phyloP scores from a whole-genome alignment of 2,329 filamentous ascomycete species.

The Cryphonectria naterciae region DNA sequence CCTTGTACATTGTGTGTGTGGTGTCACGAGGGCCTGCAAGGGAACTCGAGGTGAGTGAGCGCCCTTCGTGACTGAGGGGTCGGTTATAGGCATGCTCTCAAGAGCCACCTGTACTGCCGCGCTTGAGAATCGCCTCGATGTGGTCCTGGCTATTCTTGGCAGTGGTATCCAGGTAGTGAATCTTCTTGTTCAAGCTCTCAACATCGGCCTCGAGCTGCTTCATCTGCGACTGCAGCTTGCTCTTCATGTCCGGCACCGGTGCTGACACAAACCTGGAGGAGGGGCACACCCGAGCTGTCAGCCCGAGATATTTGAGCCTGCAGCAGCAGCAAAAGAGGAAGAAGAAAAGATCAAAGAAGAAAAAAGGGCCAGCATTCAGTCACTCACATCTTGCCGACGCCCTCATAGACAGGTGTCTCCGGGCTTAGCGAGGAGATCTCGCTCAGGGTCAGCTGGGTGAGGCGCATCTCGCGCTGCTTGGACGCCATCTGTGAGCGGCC shows the following conservation, averaged over 20 bases:
- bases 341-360: not conserved
- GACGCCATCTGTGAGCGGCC: constrained; percentile 81
- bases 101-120: constrained; percentile 45
- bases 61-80: not conserved
- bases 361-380: not conserved
- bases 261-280: constrained; percentile 80
- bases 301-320: not conserved
- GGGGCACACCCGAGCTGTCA: constrained; percentile 3
- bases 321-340: constrained; percentile 2
- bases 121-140: constrained; percentile 82
- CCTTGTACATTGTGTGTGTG: not conserved
- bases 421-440: constrained; percentile 79
- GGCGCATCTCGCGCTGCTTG: constrained; percentile 86
- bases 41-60: constrained; percentile 10
- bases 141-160: constrained; percentile 92
- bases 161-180: constrained; percentile 92
- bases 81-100: constrained; percentile 23
- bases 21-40: not conserved
- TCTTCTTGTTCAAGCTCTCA: constrained; percentile 80
- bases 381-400: constrained; percentile 91
- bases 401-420: constrained; percentile 86
- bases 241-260: constrained; percentile 72
- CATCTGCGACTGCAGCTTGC: constrained; percentile 75
- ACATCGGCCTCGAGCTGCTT: constrained; percentile 78
- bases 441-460: constrained; percentile 83